Evolutionary conservation across 495 filamentous ascomycete species (phyloP).

Genomic region (Geoglossum glabrum): DNA sequence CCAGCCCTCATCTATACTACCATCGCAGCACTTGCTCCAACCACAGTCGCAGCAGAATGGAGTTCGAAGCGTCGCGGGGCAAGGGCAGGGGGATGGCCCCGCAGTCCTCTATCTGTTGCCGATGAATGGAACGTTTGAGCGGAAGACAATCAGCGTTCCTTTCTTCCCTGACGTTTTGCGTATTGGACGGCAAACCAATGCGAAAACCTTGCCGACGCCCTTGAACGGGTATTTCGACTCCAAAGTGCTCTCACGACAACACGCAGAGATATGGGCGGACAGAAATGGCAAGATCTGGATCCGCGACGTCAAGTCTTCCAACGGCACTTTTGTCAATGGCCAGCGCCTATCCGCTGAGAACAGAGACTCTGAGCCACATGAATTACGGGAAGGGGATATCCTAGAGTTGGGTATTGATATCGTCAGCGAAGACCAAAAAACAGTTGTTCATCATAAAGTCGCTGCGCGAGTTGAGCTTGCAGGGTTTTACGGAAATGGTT

Average conservation of each 20-base stretch:
- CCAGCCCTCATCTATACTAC: slow-evolving; percentile 49
- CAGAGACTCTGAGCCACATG: slow-evolving; percentile 82
- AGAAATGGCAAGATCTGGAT: slow-evolving; percentile 82
- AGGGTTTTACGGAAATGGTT: slow-evolving; percentile 44
- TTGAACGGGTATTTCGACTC: slow-evolving; percentile 93
- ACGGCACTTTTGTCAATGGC: slow-evolving; percentile 96
- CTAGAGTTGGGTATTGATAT: slow-evolving; percentile 94
- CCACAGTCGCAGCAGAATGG: slow-evolving; percentile 41
- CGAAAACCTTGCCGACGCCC: slow-evolving; percentile 76
- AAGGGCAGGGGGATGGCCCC: slow-evolving; percentile 34
- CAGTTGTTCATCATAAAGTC: slow-evolving; percentile 94
- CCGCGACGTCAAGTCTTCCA: slow-evolving; percentile 91
- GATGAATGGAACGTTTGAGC: slow-evolving; percentile 86
- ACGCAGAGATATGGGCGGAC: slow-evolving; percentile 93
- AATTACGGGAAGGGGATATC: slow-evolving; percentile 69
- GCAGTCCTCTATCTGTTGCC: slow-evolving; percentile 68
- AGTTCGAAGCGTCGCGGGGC: slow-evolving; percentile 31
- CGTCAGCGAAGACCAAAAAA: slow-evolving; percentile 94
- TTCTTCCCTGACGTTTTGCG: slow-evolving; percentile 72
- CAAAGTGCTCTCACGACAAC: slow-evolving; percentile 87
- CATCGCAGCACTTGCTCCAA: slow-evolving; percentile 47
- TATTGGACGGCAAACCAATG: slow-evolving; percentile 92
- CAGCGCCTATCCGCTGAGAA: slow-evolving; percentile 76
- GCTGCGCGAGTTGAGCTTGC: slow-evolving; percentile 91
- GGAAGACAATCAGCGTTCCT: slow-evolving; percentile 84